Evolutionary conservation across 345 rosid genomes (phyloP).

Genomic region (Citropsis articulata): DNA sequence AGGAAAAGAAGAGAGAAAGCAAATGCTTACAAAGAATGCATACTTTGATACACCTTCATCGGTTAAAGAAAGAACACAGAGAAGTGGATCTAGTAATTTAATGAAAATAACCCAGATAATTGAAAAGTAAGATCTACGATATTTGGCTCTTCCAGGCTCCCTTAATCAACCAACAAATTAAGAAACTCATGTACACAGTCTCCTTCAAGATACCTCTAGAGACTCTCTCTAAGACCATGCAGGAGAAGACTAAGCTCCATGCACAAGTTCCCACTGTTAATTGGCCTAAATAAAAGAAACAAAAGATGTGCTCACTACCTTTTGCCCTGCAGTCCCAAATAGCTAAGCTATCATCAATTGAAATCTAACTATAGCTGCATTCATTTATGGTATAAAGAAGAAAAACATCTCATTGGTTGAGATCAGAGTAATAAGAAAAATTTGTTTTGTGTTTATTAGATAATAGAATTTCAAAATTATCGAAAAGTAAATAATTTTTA

Average conservation of each 20-base stretch:
- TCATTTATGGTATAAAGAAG: neutral
- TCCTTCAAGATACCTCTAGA: neutral
- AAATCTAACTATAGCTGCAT: neutral
- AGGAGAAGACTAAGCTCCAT: neutral
- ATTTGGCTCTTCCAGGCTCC: neutral
- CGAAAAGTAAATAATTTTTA: no score
- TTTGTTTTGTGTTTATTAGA: neutral
- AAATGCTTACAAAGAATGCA: neutral
- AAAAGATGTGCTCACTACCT: neutral
- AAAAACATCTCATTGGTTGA: neutral
- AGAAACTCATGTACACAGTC: neutral
- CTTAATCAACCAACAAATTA: neutral
- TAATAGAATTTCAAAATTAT: neutral
- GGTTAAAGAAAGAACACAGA: neutral
- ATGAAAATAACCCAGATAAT: neutral
- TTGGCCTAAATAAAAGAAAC: neutral
- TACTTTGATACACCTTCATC: neutral
- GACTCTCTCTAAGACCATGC: neutral
- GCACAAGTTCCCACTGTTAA: neutral
- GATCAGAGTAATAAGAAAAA: neutral
- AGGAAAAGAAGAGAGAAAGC: neutral
- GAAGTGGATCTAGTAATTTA: neutral
- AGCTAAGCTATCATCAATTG: neutral
- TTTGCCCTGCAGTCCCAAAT: neutral
- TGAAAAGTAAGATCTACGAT: neutral